Percentiles rank a stretch among this genome's conserved stretches.
These are phyloP conservation scores for Fusarium ramigenum DNA, from an alignment of 2,329 filamentous ascomycete species.

Conservation along the genomic window DNA sequence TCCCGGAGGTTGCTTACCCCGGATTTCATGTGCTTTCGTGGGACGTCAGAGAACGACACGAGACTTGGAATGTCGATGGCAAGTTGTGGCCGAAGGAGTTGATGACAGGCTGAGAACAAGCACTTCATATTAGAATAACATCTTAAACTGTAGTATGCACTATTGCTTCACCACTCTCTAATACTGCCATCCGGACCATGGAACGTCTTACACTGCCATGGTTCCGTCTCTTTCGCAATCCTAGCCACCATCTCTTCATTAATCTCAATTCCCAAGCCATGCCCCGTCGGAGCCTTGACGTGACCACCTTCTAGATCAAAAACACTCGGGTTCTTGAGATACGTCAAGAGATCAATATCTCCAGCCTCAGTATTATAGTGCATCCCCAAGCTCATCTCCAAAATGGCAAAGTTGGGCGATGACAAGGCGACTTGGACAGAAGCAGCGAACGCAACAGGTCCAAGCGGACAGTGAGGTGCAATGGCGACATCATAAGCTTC, in stretches of 20 bases:
- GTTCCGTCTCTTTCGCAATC: conserved; percentile 64
- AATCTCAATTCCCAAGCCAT: conserved; percentile 74
- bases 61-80: rapidly evolving
- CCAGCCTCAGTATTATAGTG: conserved; percentile 77
- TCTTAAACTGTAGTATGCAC: rapidly evolving
- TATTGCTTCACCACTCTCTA: conserved; percentile 4
- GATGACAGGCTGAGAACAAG: neutral
- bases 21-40: neutral
- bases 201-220: conserved; percentile 60
- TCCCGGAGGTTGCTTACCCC: neutral
- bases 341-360: conserved; percentile 71
- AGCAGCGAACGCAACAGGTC: conserved; percentile 77
- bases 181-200: conserved; percentile 18
- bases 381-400: conserved; percentile 82
- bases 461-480: conserved; percentile 78
- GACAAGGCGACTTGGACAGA: conserved; percentile 72
- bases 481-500: conserved; percentile 79
- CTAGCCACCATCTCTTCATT: conserved; percentile 74
- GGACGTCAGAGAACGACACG: neutral
- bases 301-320: conserved; percentile 75
- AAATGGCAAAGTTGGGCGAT: conserved; percentile 74
- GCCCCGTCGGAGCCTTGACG: conserved; percentile 66
- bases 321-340: conserved; percentile 70
- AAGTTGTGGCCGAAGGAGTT: too few species aligned
- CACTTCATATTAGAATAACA: neutral